Evolutionary conservation across 176 grass and related monocot species (phyloP).

Genomic region (Miscanthus lutarioriparius): DNA sequence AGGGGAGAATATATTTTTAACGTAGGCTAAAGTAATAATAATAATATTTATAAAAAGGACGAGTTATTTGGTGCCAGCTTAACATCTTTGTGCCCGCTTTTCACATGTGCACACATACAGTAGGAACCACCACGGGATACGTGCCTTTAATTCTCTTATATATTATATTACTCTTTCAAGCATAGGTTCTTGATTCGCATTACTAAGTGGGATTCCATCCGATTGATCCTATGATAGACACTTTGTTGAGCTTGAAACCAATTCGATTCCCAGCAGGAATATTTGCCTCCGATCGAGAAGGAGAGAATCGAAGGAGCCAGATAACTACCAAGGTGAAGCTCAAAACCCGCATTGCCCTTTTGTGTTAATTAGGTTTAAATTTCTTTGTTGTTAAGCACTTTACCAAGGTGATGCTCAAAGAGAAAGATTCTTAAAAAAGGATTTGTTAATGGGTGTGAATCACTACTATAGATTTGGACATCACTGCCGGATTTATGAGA

Average conservation of each 20-base stretch:
- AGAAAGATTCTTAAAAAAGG: neutral
- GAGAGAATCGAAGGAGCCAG: constrained; percentile 4
- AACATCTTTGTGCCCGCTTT: constrained; percentile 25
- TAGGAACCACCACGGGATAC: constrained; percentile 17
- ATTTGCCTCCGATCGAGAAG: constrained; percentile 23
- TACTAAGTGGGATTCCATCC: constrained; percentile 42
- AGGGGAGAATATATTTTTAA: neutral
- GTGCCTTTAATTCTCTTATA: neutral
- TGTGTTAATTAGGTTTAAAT: neutral
- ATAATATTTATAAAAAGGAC: neutral
- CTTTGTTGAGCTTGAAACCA: constrained; percentile 14
- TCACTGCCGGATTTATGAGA: too few relatives aligned
- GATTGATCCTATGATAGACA: constrained; percentile 29
- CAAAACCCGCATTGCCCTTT: neutral
- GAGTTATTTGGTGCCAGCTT: neutral
- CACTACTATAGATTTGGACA: too few relatives aligned
- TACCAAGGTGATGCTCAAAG: neutral
- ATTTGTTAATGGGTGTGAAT: too few relatives aligned
- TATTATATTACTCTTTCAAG: constrained; percentile 5
- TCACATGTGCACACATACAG: constrained; percentile 2
- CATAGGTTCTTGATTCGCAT: constrained; percentile 45
- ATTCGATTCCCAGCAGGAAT: constrained; percentile 27
- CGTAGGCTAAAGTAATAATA: neutral
- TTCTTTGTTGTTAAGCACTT: neutral
- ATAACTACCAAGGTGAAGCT: constrained; percentile 22